These are phyloP conservation scores for Phoma herbarum DNA, from an alignment of 2,329 filamentous ascomycete species.

Conservation along the genomic window DNA sequence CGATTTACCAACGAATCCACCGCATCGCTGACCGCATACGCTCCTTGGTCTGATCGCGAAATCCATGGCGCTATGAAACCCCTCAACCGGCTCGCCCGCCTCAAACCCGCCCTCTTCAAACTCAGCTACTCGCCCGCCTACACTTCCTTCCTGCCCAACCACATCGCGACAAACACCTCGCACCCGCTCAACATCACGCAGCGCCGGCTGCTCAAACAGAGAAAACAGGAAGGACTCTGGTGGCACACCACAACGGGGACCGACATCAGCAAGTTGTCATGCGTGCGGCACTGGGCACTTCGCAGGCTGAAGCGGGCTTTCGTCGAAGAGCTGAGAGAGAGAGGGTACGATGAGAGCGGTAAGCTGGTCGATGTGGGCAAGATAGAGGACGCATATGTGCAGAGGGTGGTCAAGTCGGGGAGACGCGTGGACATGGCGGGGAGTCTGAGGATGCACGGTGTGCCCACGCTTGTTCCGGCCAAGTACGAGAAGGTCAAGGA, in stretches of 20 bases:
- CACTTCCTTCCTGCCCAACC: conserved; percentile 35
- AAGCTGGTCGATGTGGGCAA: conserved; percentile 24
- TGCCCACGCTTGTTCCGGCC: conserved; percentile 34
- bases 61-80: conserved; percentile 29
- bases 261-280: conserved; percentile 42
- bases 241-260: conserved; percentile 40
- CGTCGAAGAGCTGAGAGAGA: conserved; percentile 37
- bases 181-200: conserved; percentile 41
- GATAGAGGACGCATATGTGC: conserved; percentile 8
- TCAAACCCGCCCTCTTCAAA: conserved; percentile 27
- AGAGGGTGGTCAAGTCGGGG: conserved; percentile 12
- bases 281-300: conserved; percentile 45
- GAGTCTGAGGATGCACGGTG: conserved; percentile 38
- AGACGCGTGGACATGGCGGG: conserved; percentile 31
- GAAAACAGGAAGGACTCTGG: conserved; percentile 43
- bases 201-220: conserved; percentile 27
- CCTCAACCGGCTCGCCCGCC: conserved; percentile 24
- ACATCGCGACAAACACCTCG: conserved; percentile 31
- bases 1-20: background rate
- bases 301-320: conserved; percentile 45
- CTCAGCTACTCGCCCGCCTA: conserved; percentile 36
- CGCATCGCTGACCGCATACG: conserved; percentile 3
- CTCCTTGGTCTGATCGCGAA: background rate
- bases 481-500: conserved; percentile 37
- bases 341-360: conserved; percentile 42